phyloP scores from a whole-genome alignment of 495 filamentous ascomycete genomes.

The Clavariopsis aquatica region DNA sequence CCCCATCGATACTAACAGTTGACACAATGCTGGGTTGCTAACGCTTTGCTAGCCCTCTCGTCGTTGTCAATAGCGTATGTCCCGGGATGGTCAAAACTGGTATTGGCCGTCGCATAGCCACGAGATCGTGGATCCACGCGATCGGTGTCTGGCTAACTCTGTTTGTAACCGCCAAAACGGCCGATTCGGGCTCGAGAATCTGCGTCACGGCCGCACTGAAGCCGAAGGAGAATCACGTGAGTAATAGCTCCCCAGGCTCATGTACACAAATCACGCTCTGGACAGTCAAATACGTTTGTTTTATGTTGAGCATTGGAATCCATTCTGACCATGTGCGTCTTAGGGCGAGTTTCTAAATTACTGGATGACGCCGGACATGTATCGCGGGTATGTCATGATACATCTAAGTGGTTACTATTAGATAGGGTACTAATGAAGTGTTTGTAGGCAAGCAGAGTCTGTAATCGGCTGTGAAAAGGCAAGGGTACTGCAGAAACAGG shows the following conservation, averaged over 20 bases:
- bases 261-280: constrained; percentile 1
- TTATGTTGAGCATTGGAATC: not conserved
- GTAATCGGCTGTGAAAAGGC: constrained; percentile 12
- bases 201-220: constrained; percentile 8
- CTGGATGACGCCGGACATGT: constrained; percentile 10
- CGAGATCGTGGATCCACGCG: constrained; percentile 2
- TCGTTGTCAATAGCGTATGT: constrained; percentile 5
- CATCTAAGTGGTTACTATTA: not conserved
- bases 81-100: constrained; percentile 7
- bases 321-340: constrained; percentile 7
- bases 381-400: constrained; percentile 14
- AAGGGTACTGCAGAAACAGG: constrained; percentile 9
- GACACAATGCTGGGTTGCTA: not conserved
- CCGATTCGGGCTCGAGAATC: constrained; percentile 6
- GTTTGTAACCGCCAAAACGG: constrained; percentile 5
- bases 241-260: not conserved
- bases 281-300: constrained; percentile 9
- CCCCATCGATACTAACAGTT: not conserved
- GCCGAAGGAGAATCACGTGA: constrained; percentile 11
- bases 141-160: constrained; percentile 5
- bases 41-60: constrained; percentile 8
- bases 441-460: not conserved
- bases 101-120: constrained; percentile 2
- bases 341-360: constrained; percentile 17
- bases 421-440: constrained; percentile 8